Conservation (phyloP, 1,284 basidiomycete genomes). For the Sphaerobolus stellatus region DNA sequence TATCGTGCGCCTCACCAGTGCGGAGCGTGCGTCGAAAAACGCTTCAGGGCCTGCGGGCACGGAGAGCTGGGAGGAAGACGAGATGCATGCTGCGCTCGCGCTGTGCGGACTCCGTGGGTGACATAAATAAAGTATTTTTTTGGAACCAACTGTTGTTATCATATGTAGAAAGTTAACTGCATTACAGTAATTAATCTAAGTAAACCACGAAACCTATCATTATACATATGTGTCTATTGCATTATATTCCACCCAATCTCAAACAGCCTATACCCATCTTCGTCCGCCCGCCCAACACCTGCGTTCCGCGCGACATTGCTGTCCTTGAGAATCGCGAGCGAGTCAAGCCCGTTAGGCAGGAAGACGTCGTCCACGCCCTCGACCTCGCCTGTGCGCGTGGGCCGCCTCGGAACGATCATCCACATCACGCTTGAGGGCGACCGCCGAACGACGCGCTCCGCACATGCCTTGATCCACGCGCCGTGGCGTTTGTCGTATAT, state of each 20-base stretch:
- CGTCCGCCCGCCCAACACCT: slow-evolving; percentile 66
- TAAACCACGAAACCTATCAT: no score
- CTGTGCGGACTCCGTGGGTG: slow-evolving; percentile 12
- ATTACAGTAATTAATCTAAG: no score
- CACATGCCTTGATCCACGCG: slow-evolving; percentile 61
- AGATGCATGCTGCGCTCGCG: slow-evolving; percentile 10
- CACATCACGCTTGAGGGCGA: slow-evolving; percentile 55
- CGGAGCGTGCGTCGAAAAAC: background rate
- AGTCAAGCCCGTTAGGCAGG: slow-evolving; percentile 20
- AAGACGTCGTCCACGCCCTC: slow-evolving; percentile 62
- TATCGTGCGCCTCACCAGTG: background rate
- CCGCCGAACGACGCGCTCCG: slow-evolving; percentile 46
- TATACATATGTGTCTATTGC: background rate
- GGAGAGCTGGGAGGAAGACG: slow-evolving; percentile 9
- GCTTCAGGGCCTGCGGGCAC: background rate
- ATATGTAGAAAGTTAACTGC: slow-evolving; percentile 1
- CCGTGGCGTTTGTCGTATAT: slow-evolving; percentile 70
- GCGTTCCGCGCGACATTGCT: slow-evolving; percentile 47
- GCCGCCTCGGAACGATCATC: slow-evolving; percentile 69
- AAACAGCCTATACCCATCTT: slow-evolving; percentile 64
- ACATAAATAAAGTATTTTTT: no score
- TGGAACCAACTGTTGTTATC: no score
- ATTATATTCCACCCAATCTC: slow-evolving; percentile 58
- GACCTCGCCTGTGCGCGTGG: slow-evolving; percentile 62
- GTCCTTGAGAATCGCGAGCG: slow-evolving; percentile 44